These are phyloP conservation scores for Pseudozyma flocculosa DNA, from an alignment of 1,284 basidiomycete species.

Conservation along the genomic window DNA sequence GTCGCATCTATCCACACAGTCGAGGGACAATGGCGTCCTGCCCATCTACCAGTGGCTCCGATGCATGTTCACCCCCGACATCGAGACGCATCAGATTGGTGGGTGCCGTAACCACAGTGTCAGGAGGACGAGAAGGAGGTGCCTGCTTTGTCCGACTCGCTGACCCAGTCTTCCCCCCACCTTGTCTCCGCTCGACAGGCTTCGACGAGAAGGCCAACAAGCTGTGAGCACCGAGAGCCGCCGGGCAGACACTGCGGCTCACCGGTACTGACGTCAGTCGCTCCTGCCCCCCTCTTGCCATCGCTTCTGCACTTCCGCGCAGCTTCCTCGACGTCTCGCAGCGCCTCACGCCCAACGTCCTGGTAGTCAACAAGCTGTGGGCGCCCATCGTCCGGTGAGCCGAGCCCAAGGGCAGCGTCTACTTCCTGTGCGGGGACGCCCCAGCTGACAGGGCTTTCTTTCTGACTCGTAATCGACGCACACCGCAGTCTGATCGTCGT, in stretches of 20 bases:
- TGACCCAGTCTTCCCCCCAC: no score
- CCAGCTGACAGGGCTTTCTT: no score
- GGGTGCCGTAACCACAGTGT: slow-evolving; percentile 6
- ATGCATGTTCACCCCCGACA: slow-evolving; percentile 42
- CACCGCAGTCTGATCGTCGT: slow-evolving; percentile 39
- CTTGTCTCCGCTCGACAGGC: slow-evolving; percentile 11
- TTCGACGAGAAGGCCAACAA: slow-evolving; percentile 35
- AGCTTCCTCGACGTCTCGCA: slow-evolving; percentile 52
- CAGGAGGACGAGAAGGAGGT: slow-evolving; percentile 3
- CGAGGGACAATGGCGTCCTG: slow-evolving; percentile 48
- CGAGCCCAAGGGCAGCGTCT: no score
- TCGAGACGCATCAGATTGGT: slow-evolving; percentile 48
- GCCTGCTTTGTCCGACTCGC: neutral
- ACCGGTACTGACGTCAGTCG: neutral
- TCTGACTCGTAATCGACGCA: neutral
- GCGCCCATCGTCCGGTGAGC: slow-evolving; percentile 8
- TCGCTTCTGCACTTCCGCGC: neutral
- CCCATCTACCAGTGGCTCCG: slow-evolving; percentile 56
- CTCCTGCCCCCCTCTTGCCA: no score
- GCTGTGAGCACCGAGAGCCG: no score
- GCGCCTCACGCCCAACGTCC: slow-evolving; percentile 5
- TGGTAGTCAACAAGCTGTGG: slow-evolving; percentile 6
- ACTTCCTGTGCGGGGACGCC: no score
- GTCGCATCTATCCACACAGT: slow-evolving; percentile 5
- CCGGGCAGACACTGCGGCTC: no score